phyloP scores from a whole-genome alignment of 176 grass and related monocot genomes.

The Eleusine coracana region DNA sequence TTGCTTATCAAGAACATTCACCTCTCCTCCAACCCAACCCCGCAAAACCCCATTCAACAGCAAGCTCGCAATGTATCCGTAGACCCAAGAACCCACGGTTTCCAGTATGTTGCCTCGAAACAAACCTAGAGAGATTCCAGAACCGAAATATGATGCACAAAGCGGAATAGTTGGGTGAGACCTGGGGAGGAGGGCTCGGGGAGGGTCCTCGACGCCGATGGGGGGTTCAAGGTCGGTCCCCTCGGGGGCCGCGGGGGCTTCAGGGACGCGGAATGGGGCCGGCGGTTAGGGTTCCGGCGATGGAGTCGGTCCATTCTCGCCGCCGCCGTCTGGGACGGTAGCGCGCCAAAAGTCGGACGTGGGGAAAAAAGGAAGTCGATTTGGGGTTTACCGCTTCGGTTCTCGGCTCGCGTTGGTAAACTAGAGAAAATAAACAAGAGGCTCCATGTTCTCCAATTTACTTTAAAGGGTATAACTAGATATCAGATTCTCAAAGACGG shows the following conservation, averaged over 20 bases:
- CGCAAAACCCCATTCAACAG: slow-evolving; percentile 15
- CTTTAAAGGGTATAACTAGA: too few species aligned
- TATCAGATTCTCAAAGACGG: too few species aligned
- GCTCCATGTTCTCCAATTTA: too few species aligned
- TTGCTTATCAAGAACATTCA: background rate
- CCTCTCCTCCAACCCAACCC: slow-evolving; percentile 9
- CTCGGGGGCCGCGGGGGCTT: slow-evolving; percentile 33
- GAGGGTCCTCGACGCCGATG: slow-evolving; percentile 19
- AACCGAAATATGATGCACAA: slow-evolving; percentile 17
- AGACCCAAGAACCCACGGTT: background rate
- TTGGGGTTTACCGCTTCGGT: background rate
- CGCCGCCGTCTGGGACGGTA: slow-evolving; percentile 25
- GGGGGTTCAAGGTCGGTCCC: background rate
- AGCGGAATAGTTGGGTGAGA: slow-evolving; percentile 3
- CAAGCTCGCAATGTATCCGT: background rate
- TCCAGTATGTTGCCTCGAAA: background rate
- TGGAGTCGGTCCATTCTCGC: slow-evolving; percentile 48
- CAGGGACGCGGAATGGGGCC: slow-evolving; percentile 7
- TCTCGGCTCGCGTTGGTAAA: background rate
- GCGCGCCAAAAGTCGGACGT: slow-evolving; percentile 41
- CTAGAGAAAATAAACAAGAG: too few species aligned
- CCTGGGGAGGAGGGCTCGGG: slow-evolving; percentile 40
- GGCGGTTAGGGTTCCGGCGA: slow-evolving; percentile 41
- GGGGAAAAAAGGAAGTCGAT: background rate
- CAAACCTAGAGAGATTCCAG: background rate